These are phyloP conservation scores for Verbena officinalis DNA, from an alignment of 257 asterid species.

Conservation along the genomic window DNA sequence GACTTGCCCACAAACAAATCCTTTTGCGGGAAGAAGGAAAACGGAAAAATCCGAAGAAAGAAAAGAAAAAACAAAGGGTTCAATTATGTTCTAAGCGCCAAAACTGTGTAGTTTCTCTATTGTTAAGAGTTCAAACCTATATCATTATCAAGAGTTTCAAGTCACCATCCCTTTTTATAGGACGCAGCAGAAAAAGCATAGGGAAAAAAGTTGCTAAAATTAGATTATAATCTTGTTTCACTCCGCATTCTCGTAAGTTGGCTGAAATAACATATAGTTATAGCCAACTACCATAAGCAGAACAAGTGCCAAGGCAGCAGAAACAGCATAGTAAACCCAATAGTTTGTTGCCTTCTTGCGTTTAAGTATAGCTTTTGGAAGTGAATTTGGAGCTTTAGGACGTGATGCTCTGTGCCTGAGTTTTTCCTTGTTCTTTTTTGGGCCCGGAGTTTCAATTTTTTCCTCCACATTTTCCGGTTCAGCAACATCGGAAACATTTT, in stretches of 20 bases:
- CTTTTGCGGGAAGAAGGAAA: neutral
- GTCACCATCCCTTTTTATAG: slow-evolving; percentile 32
- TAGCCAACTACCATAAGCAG: slow-evolving; percentile 55
- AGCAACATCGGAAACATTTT: slow-evolving; percentile 47
- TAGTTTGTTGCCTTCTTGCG: slow-evolving; percentile 82
- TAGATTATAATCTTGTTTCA: slow-evolving; percentile 18
- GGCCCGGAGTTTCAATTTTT: slow-evolving; percentile 39
- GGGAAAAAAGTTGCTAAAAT: slow-evolving; percentile 27
- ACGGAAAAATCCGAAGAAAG: neutral
- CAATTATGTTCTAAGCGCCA: slow-evolving; percentile 9
- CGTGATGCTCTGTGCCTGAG: slow-evolving; percentile 50
- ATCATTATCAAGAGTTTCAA: slow-evolving; percentile 31
- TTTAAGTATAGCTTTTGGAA: slow-evolving; percentile 70
- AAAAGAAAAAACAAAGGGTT: neutral
- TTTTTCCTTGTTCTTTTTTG: slow-evolving; percentile 44
- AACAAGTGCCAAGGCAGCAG: slow-evolving; percentile 53
- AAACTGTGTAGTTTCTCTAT: slow-evolving; percentile 27
- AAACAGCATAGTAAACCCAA: slow-evolving; percentile 73
- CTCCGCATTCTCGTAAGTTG: slow-evolving; percentile 2
- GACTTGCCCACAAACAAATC: neutral
- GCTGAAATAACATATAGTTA: slow-evolving; percentile 47
- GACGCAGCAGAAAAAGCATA: slow-evolving; percentile 16
- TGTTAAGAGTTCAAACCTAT: slow-evolving; percentile 28
- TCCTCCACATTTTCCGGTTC: slow-evolving; percentile 61
- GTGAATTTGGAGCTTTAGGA: slow-evolving; percentile 56